These are phyloP conservation scores for Sonneratia caseolaris DNA, from an alignment of 345 rosid genomes.

Conservation along the genomic window DNA sequence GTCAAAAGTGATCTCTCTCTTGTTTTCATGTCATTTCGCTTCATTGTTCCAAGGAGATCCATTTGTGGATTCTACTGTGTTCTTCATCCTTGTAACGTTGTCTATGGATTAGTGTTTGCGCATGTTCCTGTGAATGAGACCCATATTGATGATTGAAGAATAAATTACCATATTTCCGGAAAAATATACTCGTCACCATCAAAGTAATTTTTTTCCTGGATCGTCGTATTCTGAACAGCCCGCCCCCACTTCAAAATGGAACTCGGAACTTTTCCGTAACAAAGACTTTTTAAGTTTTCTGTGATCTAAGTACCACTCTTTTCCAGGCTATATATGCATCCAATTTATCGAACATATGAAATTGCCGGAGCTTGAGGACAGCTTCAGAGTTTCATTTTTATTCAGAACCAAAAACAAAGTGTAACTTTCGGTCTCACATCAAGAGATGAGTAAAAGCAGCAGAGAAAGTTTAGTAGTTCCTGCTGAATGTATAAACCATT, in stretches of 20 bases:
- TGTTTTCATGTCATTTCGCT: not conserved
- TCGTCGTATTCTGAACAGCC: too few relatives aligned
- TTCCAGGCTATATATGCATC: too few relatives aligned
- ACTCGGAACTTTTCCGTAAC: too few relatives aligned
- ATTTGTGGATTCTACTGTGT: not conserved
- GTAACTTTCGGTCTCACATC: too few relatives aligned
- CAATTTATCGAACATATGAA: too few relatives aligned
- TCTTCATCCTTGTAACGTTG: not conserved
- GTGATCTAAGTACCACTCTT: too few relatives aligned
- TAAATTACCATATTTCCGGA: not conserved
- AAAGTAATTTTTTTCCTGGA: not conserved
- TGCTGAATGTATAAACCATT: constrained; percentile 35
- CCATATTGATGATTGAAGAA: not conserved
- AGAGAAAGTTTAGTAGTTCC: constrained; percentile 11
- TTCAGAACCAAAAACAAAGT: not conserved
- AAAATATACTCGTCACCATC: too few relatives aligned
- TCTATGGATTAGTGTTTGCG: not conserved
- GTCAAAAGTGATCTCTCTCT: not conserved
- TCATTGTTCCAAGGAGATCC: not conserved
- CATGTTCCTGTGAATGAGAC: not conserved
- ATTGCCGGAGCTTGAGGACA: too few relatives aligned
- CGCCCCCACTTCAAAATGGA: too few relatives aligned
- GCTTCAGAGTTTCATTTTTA: too few relatives aligned
- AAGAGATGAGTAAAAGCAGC: not conserved
- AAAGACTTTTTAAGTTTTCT: too few relatives aligned